These are phyloP conservation scores for Sungouiella blattae DNA, from an alignment of 805 yeast genomes.

Conservation along the genomic window DNA sequence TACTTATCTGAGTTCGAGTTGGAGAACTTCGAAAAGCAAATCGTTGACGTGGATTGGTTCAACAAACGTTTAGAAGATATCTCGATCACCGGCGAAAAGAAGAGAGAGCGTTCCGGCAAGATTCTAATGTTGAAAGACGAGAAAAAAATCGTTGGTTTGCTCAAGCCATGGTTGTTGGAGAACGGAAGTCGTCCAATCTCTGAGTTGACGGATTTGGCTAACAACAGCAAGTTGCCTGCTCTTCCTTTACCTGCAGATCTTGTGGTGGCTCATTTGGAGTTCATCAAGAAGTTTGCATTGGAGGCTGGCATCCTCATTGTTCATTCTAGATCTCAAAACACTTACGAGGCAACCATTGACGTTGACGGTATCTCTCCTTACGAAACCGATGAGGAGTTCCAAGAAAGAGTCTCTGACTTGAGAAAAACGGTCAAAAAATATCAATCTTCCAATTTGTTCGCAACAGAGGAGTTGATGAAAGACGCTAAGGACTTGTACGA, in stretches of 20 bases:
- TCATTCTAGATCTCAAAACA: slow-evolving; percentile 56
- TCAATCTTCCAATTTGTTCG: slow-evolving; percentile 60
- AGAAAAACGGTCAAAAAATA: slow-evolving; percentile 59
- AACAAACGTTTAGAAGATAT: slow-evolving; percentile 79
- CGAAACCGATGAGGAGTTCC: slow-evolving; percentile 64
- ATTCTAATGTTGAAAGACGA: slow-evolving; percentile 67
- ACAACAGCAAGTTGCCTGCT: slow-evolving; percentile 22
- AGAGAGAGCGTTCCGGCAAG: slow-evolving; percentile 63
- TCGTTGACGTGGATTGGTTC: slow-evolving; percentile 88
- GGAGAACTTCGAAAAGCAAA: slow-evolving; percentile 79
- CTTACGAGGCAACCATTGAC: slow-evolving; percentile 61
- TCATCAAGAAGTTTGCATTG: slow-evolving; percentile 59
- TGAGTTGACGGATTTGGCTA: slow-evolving; percentile 35
- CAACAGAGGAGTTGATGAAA: slow-evolving; percentile 50
- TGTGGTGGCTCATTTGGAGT: slow-evolving; percentile 50
- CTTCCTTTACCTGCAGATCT: slow-evolving; percentile 45
- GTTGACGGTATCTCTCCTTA: slow-evolving; percentile 69
- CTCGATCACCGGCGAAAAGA: slow-evolving; percentile 67
- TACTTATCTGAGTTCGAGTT: slow-evolving; percentile 75
- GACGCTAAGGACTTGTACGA: slow-evolving; percentile 60
- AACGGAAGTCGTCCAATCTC: slow-evolving; percentile 24
- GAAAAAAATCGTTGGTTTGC: slow-evolving; percentile 61
- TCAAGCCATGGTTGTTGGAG: slow-evolving; percentile 50
- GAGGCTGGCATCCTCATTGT: slow-evolving; percentile 65
- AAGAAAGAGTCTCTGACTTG: slow-evolving; percentile 47